These are phyloP conservation scores for Tylopilus sp. DNA, from an alignment of 1,284 basidiomycete species.

Conservation along the genomic window DNA sequence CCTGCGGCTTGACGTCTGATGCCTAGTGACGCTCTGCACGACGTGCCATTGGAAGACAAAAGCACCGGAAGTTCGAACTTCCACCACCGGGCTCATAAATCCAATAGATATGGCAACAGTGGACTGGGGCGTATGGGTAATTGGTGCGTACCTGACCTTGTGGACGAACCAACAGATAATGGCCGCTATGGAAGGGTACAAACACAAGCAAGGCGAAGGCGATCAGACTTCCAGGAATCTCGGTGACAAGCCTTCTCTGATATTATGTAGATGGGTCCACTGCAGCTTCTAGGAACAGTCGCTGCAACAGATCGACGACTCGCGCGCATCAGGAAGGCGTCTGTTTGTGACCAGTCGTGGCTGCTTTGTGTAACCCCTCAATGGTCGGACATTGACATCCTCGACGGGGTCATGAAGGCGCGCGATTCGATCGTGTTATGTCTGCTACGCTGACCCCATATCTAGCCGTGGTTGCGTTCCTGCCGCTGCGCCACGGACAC, in stretches of 20 bases:
- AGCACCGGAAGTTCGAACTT: slow-evolving; percentile 12
- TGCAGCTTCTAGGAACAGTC: slow-evolving; percentile 26
- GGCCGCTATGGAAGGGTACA: slow-evolving; percentile 3
- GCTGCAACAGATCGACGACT: slow-evolving; percentile 13
- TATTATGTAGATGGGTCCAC: slow-evolving; percentile 16
- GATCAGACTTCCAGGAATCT: slow-evolving; percentile 19
- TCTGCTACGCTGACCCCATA: neutral
- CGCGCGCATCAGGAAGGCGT: slow-evolving; percentile 1
- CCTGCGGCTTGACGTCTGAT: neutral
- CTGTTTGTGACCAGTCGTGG: neutral
- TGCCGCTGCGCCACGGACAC: neutral
- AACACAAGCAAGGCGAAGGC: slow-evolving; percentile 13
- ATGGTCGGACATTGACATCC: neutral
- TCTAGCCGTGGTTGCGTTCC: neutral
- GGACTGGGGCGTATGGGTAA: neutral
- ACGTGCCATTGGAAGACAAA: neutral
- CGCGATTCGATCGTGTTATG: neutral
- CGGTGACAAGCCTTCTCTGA: slow-evolving; percentile 17
- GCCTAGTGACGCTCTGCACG: slow-evolving; percentile 6
- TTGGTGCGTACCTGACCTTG: slow-evolving; percentile 2
- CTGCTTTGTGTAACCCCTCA: neutral
- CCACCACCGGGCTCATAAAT: slow-evolving; percentile 21
- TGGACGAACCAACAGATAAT: neutral
- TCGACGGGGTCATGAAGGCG: neutral
- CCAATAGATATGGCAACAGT: neutral